Evolutionary conservation across 257 asterid genomes (phyloP).

Genomic region (Scutellaria minor): DNA sequence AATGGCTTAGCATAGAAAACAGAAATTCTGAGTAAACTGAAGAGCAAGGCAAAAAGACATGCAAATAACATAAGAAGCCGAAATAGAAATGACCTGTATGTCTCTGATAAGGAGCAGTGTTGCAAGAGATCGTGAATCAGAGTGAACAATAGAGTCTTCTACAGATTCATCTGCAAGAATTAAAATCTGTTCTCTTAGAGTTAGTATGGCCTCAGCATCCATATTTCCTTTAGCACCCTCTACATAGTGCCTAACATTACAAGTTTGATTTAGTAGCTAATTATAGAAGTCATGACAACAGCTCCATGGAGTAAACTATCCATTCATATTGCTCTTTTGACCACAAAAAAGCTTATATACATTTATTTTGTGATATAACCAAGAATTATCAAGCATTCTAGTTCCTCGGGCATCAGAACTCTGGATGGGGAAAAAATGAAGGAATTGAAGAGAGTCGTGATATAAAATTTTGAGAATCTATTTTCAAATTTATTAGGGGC

Average conservation of each 20-base stretch:
- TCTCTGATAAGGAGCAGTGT: conserved; percentile 97
- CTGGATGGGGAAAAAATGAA: neutral
- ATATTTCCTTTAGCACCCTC: conserved; percentile 1
- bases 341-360: neutral
- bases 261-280: neutral
- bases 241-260: neutral
- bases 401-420: neutral
- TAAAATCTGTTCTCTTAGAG: conserved; percentile 81
- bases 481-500: neutral
- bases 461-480: neutral
- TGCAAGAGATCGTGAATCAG: conserved; percentile 96
- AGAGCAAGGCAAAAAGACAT: conserved; percentile 10
- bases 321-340: neutral
- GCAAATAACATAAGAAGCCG: conserved; percentile 18
- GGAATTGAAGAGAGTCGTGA: neutral
- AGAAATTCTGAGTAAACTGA: conserved; percentile 10
- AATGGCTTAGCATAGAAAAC: neutral
- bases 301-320: neutral
- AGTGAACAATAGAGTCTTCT: conserved; percentile 93
- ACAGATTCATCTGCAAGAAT: conserved; percentile 99
- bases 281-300: neutral
- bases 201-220: conserved; percentile 55
- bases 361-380: neutral
- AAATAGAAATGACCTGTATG: conserved; percentile 67
- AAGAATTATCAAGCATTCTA: neutral